A percentile compares a stretch with the other conserved stretches of the same genome.
Evolutionary conservation across 2,329 filamentous ascomycete genomes (phyloP).

Genomic region (Ascocoryne sarcoides): DNA sequence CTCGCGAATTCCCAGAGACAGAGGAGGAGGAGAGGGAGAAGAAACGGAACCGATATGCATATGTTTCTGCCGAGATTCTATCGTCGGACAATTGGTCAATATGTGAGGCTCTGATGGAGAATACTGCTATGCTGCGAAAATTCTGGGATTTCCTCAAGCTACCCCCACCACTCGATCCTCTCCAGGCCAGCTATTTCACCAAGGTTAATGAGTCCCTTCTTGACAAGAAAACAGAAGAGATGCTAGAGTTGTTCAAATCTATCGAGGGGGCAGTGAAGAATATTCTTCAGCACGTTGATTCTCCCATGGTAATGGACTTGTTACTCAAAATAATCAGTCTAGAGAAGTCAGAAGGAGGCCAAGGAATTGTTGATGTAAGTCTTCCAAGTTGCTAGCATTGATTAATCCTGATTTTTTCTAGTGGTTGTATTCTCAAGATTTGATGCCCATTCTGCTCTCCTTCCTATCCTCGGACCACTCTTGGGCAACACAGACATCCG

Average conservation of each 20-base stretch:
- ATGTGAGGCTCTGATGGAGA: conserved; percentile 83
- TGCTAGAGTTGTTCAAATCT: conserved; percentile 82
- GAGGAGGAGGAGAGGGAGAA: conserved; percentile 76
- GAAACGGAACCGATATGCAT: conserved; percentile 87
- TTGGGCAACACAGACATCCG: conserved; percentile 89
- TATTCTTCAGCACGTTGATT: conserved; percentile 89
- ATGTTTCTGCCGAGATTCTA: conserved; percentile 84
- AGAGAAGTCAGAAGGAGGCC: conserved; percentile 83
- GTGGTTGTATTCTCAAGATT: conserved; percentile 86
- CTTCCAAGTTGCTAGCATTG: conserved; percentile 9
- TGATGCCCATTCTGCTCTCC: conserved; percentile 79
- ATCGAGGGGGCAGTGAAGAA: conserved; percentile 73
- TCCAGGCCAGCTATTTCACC: conserved; percentile 96
- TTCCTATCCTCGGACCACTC: conserved; percentile 80
- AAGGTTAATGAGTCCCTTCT: conserved; percentile 98
- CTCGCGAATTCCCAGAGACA: conserved; percentile 38
- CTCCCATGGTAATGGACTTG: conserved; percentile 96
- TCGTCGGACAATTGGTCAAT: conserved; percentile 97
- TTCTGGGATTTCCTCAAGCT: conserved; percentile 90
- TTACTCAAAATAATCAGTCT: conserved; percentile 94
- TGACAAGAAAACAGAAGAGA: conserved; percentile 96
- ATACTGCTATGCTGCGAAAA: conserved; percentile 63
- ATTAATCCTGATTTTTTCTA: conserved; percentile 30
- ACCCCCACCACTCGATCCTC: conserved; percentile 77
- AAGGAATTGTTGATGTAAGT: conserved; percentile 84